These are phyloP conservation scores for Ostreobium quekettii DNA, from an alignment of 139 green algal species.

Conservation along the genomic window DNA sequence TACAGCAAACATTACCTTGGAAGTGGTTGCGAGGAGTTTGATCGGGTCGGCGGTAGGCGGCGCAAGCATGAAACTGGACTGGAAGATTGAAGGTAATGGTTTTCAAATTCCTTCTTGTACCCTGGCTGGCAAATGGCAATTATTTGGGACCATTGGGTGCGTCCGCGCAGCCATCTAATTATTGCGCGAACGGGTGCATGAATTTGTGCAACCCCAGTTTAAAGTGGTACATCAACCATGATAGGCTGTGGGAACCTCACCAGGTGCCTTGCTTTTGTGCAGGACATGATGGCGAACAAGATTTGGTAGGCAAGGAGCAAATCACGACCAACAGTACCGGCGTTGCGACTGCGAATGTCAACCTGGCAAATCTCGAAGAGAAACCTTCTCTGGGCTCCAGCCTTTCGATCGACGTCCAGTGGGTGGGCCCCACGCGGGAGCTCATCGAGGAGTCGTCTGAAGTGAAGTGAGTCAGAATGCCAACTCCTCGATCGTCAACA, in stretches of 20 bases:
- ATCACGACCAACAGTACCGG: conserved; percentile 4
- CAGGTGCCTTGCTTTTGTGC: too few species aligned
- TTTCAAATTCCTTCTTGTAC: too few species aligned
- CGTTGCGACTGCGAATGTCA: not conserved
- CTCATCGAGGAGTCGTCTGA: conserved; percentile 8
- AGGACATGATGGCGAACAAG: not conserved
- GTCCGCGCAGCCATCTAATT: too few species aligned
- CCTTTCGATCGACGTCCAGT: not conserved
- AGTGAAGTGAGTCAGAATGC: too few species aligned
- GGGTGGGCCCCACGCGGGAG: conserved; percentile 11
- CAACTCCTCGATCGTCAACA: too few species aligned
- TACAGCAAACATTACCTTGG: too few species aligned
- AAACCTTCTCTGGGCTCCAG: not conserved
- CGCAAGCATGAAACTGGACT: not conserved
- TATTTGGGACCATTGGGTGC: too few species aligned
- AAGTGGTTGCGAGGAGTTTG: not conserved
- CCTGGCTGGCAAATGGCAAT: too few species aligned
- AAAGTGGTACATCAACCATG: too few species aligned
- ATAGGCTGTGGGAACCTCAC: too few species aligned
- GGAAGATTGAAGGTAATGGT: not conserved
- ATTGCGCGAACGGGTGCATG: too few species aligned
- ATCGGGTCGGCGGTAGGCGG: conserved; percentile 7
- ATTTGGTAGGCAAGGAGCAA: not conserved
- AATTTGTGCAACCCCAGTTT: too few species aligned
- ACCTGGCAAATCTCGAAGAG: not conserved